phyloP scores from a whole-genome alignment of 2,329 filamentous ascomycete genomes.

The Colletotrichum sp. region DNA sequence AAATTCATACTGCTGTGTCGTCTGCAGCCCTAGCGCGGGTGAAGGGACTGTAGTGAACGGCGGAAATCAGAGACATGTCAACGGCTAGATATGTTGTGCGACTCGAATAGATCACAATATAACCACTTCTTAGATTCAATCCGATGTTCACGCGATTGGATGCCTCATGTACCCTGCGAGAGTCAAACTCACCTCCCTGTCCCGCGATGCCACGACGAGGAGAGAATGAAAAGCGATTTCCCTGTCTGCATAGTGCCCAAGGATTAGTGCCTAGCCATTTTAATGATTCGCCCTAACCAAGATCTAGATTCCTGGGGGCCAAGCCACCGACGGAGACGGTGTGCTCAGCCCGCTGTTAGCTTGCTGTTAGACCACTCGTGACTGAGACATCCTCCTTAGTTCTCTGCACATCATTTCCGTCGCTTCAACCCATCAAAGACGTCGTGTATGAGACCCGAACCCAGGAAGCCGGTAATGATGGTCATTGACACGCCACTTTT shows the following conservation, averaged over 20 bases:
- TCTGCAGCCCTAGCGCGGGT: constrained; percentile 25
- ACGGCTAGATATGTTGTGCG: neutral
- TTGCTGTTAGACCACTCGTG: neutral
- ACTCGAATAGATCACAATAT: neutral
- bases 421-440: neutral
- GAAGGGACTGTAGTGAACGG: neutral
- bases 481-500: neutral
- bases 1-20: constrained; percentile 46
- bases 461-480: neutral
- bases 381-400: neutral
- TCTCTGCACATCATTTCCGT: neutral
- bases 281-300: neutral
- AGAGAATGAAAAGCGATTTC: neutral
- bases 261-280: neutral
- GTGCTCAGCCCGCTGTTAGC: neutral
- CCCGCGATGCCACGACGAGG: neutral
- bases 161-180: neutral
- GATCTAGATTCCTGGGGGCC: neutral
- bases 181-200: neutral
- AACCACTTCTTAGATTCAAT: neutral
- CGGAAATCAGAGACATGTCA: neutral
- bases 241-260: neutral
- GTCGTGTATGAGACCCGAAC: neutral
- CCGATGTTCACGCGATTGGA: neutral
- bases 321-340: neutral